A percentile compares a stretch with the other conserved stretches of the same genome.
phyloP scores from a whole-genome alignment of 1,139 yeast species.

The Suhomyces taliae region DNA sequence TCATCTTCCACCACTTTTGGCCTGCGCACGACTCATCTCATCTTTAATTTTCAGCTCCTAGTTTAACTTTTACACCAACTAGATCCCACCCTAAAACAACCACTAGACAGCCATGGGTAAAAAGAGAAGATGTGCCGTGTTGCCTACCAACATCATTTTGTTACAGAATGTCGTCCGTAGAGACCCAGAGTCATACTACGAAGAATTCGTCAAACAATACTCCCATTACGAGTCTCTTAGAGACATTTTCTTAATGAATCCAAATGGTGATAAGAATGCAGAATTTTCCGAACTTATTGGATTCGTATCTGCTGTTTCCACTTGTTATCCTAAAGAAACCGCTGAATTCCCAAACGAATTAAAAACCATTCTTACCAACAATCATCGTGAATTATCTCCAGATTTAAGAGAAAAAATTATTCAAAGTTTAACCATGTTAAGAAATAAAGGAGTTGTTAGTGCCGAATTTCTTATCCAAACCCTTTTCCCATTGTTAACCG shows the following conservation, averaged over 20 bases:
- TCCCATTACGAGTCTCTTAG: slow-evolving; percentile 88
- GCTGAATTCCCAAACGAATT: slow-evolving; percentile 79
- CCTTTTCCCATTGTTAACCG: slow-evolving; percentile 76
- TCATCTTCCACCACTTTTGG: background rate
- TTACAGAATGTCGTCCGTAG: slow-evolving; percentile 89
- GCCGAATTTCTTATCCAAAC: slow-evolving; percentile 84
- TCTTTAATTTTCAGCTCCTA: slow-evolving; percentile 1
- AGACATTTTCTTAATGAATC: slow-evolving; percentile 77
- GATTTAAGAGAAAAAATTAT: slow-evolving; percentile 89
- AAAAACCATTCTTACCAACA: slow-evolving; percentile 62
- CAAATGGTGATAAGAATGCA: slow-evolving; percentile 58
- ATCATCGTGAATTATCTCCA: slow-evolving; percentile 79
- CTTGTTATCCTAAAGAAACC: slow-evolving; percentile 88
- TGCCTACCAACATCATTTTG: slow-evolving; percentile 88
- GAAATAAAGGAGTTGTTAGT: slow-evolving; percentile 80
- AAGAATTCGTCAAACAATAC: slow-evolving; percentile 89
- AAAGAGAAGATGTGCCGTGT: slow-evolving; percentile 84
- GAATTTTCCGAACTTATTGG: slow-evolving; percentile 86
- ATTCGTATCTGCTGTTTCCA: slow-evolving; percentile 87
- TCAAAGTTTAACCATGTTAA: slow-evolving; percentile 82
- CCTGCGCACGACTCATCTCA: slow-evolving; percentile 6
- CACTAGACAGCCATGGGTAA: slow-evolving; percentile 58
- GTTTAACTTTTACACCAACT: background rate
- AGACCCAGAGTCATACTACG: slow-evolving; percentile 91
- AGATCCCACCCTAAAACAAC: background rate